These are phyloP conservation scores for Heliamphora pulchella DNA, from an alignment of 179 eudicot genomes.

Conservation along the genomic window DNA sequence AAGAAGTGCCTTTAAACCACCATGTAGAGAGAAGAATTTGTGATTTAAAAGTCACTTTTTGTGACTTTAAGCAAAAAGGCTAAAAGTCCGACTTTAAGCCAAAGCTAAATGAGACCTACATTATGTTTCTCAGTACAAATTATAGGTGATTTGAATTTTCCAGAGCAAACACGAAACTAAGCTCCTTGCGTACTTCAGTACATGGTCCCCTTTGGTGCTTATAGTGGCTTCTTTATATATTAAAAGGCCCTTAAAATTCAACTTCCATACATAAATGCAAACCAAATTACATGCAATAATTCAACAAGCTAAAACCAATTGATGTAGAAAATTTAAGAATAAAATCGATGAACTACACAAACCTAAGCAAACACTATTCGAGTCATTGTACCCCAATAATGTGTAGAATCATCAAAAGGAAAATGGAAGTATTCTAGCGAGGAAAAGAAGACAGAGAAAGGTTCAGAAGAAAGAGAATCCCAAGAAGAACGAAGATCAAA, in stretches of 20 bases:
- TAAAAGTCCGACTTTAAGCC: no score
- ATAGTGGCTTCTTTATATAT: not conserved
- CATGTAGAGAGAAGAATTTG: no score
- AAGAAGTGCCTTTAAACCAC: no score
- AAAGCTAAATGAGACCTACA: not conserved
- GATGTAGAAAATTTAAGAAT: not conserved
- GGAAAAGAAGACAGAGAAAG: no score
- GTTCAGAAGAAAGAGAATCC: no score
- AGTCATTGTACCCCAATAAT: not conserved
- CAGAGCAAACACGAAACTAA: not conserved
- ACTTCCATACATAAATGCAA: not conserved
- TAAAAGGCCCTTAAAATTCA: not conserved
- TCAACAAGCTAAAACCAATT: not conserved
- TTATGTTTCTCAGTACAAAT: not conserved
- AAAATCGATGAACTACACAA: not conserved
- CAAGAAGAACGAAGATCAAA: no score
- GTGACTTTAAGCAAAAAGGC: no score
- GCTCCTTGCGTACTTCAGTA: not conserved
- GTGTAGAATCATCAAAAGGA: no score
- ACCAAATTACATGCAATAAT: not conserved
- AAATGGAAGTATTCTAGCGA: no score
- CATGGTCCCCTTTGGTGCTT: not conserved
- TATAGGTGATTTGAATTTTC: not conserved
- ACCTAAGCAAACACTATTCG: not conserved
- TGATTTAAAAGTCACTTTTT: not conserved